These are phyloP conservation scores for Tetrapisispora iriomotensis DNA, from an alignment of 805 yeast genomes.

Conservation along the genomic window DNA sequence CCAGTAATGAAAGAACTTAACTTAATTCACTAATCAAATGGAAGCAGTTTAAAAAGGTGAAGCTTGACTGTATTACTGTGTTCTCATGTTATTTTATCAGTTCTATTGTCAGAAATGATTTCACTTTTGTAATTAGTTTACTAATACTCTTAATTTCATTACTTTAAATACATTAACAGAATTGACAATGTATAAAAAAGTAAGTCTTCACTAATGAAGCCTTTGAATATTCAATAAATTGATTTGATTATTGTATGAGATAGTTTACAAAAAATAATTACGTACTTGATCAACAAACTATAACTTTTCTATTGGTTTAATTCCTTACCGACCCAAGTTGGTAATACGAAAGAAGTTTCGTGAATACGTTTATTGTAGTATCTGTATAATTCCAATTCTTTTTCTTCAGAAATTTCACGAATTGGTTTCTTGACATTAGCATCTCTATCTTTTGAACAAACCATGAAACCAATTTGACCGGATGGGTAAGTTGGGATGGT, in stretches of 20 bases:
- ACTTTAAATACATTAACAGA: too few relatives aligned
- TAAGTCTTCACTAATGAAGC: too few relatives aligned
- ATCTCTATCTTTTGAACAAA: conserved; percentile 66
- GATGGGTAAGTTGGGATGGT: conserved; percentile 95
- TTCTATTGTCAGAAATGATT: too few relatives aligned
- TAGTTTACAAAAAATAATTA: conserved; percentile 1
- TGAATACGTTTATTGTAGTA: conserved; percentile 83
- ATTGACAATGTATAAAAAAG: too few relatives aligned
- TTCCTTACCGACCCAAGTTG: conserved; percentile 72
- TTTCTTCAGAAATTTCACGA: conserved; percentile 51
- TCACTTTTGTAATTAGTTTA: too few relatives aligned
- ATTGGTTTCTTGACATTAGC: conserved; percentile 61
- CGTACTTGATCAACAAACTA: not conserved
- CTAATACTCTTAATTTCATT: too few relatives aligned
- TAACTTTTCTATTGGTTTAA: conserved; percentile 21
- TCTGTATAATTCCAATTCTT: conserved; percentile 55
- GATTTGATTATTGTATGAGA: not conserved
- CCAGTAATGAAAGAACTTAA: conserved; percentile 19
- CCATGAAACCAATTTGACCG: conserved; percentile 98
- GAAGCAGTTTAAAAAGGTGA: too few relatives aligned
- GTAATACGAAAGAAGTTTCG: conserved; percentile 81
- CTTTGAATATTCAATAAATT: too few relatives aligned
- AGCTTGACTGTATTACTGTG: too few relatives aligned
- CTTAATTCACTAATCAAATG: not conserved
- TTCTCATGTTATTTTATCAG: too few relatives aligned